Percentiles rank a stretch among this genome's conserved stretches.
Conservation (phyloP, 1,284 basidiomycete genomes). For the Crepidotus sp. region DNA sequence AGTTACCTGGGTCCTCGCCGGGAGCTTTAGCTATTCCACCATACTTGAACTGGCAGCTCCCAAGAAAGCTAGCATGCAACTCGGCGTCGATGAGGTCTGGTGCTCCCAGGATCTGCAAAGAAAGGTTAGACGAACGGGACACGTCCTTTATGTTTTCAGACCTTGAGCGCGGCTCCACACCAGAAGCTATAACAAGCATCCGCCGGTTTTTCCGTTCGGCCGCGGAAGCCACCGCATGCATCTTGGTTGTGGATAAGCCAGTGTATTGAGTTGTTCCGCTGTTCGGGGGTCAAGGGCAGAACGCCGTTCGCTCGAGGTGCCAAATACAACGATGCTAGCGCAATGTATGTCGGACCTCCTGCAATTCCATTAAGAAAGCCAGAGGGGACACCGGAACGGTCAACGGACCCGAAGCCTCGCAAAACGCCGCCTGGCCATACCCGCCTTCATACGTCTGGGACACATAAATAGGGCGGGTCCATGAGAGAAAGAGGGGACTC, state of each 20-base stretch:
- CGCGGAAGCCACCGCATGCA: constrained; percentile 68
- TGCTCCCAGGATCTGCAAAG: constrained; percentile 53
- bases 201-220: constrained; percentile 75
- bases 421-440: constrained; percentile 73
- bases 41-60: constrained; percentile 71
- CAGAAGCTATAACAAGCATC: constrained; percentile 96
- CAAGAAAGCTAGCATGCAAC: constrained; percentile 56
- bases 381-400: not conserved
- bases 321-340: constrained; percentile 69
- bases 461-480: constrained; percentile 2
- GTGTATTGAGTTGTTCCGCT: constrained; percentile 49
- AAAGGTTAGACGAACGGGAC: not conserved
- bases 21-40: constrained; percentile 82
- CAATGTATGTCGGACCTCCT: constrained; percentile 94
- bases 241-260: constrained; percentile 75
- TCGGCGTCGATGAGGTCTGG: constrained; percentile 44
- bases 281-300: constrained; percentile 31
- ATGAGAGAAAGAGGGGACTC: constrained; percentile 7
- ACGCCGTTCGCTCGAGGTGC: constrained; percentile 25
- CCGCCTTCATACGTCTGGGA: constrained; percentile 88
- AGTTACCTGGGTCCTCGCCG: constrained; percentile 57
- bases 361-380: not conserved
- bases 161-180: constrained; percentile 75
- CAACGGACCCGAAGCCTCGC: constrained; percentile 75
- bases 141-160: constrained; percentile 27